Base-by-base conservation (phyloP, 805 yeast species). In the Kuraishia molischiana region DNA sequence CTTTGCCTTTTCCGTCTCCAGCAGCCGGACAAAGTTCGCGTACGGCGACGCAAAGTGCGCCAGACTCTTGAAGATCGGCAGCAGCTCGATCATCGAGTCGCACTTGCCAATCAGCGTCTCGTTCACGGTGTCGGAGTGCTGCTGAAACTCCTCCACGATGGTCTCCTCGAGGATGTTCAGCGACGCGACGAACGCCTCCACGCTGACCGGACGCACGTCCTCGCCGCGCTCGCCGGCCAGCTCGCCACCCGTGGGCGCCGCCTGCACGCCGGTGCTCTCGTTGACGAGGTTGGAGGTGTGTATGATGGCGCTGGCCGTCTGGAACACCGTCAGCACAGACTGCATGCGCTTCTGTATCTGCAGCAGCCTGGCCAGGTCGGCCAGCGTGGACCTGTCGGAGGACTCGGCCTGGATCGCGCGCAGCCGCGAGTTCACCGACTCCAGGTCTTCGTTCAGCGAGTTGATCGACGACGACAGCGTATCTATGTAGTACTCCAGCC, bases 401-500 rank as follows among this genome's bases (percentile, higher is more conserved):
- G 50, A 37, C 10, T 31, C 35, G 2, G n/a, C 13, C 14, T 32
- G 30, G 2, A 50, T n/a, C 0, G 30, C 32, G 14, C 41, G 35
- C 19, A 64, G 36, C 40, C 60, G 48, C 18, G 24, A 19, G 20
- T 55, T 55, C 19, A 65, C 56, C 4, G 51, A 51, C 0, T 42
- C 41, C 17, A 77, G 49, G 39, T 77, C 79, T 4, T 65, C 62
- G 34, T 74, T 69, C 29, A 81, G 52, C 2, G 83, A 64, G 32
- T 70, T 64, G 19, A 79, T 71, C 0, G 85, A 70, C 37, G 75
- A 71, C 13, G 72, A 66, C 34, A 81, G 55, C 1, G 79, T 71
- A 32, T 77, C 81, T 32, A 77, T 58, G 50, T 79, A 80, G 53
- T 80, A 80, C 45, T 79, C 82, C 34, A 82, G 56, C 41, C 85